Evolutionary conservation across 768 basidiomycete genomes (phyloP).

Genomic region (Trametes meyenii): DNA sequence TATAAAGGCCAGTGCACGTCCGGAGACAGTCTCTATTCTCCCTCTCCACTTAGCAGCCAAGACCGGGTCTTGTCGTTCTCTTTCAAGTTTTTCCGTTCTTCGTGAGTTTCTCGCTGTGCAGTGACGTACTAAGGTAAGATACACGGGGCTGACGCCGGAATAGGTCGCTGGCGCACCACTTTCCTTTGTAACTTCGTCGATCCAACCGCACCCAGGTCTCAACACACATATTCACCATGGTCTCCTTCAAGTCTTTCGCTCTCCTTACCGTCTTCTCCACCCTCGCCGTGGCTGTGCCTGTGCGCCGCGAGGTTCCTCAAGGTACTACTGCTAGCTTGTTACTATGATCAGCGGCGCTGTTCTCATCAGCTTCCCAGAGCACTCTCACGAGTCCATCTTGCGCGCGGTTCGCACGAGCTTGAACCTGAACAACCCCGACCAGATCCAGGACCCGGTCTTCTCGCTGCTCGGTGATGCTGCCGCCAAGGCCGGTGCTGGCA

Average conservation of each 20-base stretch:
- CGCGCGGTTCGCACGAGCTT: slow-evolving; percentile 52
- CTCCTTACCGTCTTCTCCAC: slow-evolving; percentile 41
- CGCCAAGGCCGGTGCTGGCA: slow-evolving; percentile 55
- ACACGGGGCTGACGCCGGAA: neutral
- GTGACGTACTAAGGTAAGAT: neutral
- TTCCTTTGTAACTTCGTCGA: slow-evolving; percentile 19
- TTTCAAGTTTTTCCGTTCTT: slow-evolving; percentile 35
- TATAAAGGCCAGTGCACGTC: slow-evolving; percentile 16
- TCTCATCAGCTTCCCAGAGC: slow-evolving; percentile 43
- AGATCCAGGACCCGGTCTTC: slow-evolving; percentile 64
- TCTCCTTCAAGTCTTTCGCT: slow-evolving; percentile 40
- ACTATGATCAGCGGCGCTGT: neutral
- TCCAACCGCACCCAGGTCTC: slow-evolving; percentile 28
- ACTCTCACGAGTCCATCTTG: slow-evolving; percentile 64
- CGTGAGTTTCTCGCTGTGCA: slow-evolving; percentile 25
- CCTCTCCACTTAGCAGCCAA: slow-evolving; percentile 40
- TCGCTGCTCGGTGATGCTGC: slow-evolving; percentile 67
- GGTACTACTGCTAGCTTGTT: slow-evolving; percentile 37
- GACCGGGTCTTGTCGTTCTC: slow-evolving; percentile 54
- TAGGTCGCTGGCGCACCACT: slow-evolving; percentile 29
- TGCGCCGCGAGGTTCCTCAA: slow-evolving; percentile 67
- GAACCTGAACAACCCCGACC: slow-evolving; percentile 57
- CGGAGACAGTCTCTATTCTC: neutral
- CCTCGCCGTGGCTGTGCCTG: slow-evolving; percentile 43
- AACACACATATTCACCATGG: slow-evolving; percentile 36